Base-by-base conservation (phyloP, 2,329 filamentous ascomycete species). In the Diaporthe sp. region DNA sequence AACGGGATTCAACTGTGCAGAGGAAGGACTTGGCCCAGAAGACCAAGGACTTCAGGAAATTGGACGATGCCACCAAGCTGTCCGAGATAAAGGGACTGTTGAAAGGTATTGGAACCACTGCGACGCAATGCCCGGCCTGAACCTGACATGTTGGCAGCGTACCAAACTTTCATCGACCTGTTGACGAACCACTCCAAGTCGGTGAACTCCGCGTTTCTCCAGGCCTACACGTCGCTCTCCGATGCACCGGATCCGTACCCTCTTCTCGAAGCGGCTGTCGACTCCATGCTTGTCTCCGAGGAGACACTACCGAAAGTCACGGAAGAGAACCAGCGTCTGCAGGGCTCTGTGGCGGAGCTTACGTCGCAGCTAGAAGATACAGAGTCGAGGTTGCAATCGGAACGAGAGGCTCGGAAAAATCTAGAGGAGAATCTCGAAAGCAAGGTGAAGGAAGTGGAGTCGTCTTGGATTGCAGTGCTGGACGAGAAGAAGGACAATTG, bases 1-100 rank as follows among this genome's bases (percentile, higher is more conserved):
- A 99, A 82, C 92, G 96, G 80, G 97, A 98, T 84, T 95, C 96
- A n/a, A 94, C 98, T 6, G 93, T 98, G 0, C 96, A 99, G 83
- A 91, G 97, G 72, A 99, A 99, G 83, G 97, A 99, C 77, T 88
- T 99, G 28, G 97, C 97, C n/a, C 96, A 98, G 82, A 98, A 98
- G 88, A 99, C 97, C 0, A 99, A 99, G 82, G 96, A 98, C 81
- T 99, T 98, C 80, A 90, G 96, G 77, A 98, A 98, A 84, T 89
- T 98, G 15, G 96, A 98, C 80, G 95, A 99, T 87, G 87, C 93
- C 15, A 91, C 91, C 74, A 99, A 98, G 84, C 86, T 99, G 72
- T 88, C 89, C 7, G 97, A 99, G 84, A 92, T 98, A 86, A 99
- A 98, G 85, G 92, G 92, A 53, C 86, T 99, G 69, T 86, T 99